phyloP scores from a whole-genome alignment of 2,329 filamentous ascomycete species.

The Neofusicoccum cordaticola region DNA sequence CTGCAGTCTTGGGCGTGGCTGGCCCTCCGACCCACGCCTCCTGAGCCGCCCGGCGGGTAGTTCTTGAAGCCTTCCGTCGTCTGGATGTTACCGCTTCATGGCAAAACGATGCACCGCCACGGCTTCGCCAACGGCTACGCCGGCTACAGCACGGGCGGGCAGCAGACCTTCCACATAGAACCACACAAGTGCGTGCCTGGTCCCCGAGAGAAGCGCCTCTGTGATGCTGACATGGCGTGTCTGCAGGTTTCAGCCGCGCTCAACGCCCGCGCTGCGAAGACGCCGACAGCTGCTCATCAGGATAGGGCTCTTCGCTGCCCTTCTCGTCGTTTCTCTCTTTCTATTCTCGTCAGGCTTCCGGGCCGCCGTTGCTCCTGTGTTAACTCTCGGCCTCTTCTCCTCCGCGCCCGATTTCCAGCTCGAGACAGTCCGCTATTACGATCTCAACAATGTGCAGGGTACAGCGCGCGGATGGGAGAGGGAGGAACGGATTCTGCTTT shows the following conservation, averaged over 20 bases:
- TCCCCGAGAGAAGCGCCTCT: conserved; percentile 20
- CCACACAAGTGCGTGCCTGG: conserved; percentile 70
- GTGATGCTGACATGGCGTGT: conserved; percentile 28
- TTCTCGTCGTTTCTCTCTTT: conserved; percentile 62
- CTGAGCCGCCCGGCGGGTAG: conserved; percentile 16
- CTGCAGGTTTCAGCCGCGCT: conserved; percentile 78
- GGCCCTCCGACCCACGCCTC: conserved; percentile 11
- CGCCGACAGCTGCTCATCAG: conserved; percentile 71
- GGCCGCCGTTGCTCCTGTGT: conserved; percentile 58
- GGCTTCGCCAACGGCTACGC: conserved; percentile 75
- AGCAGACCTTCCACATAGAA: conserved; percentile 76
- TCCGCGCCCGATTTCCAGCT: conserved; percentile 70
- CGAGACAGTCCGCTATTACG: conserved; percentile 96
- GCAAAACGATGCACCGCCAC: conserved; percentile 88
- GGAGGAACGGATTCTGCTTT: conserved; percentile 91
- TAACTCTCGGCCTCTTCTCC: conserved; percentile 69
- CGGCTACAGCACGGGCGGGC: conserved; percentile 67
- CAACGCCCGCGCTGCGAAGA: conserved; percentile 69
- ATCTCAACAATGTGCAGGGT: conserved; percentile 86
- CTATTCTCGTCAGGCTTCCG: conserved; percentile 74
- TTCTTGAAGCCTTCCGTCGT: conserved; percentile 4
- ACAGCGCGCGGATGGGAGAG: conserved; percentile 93
- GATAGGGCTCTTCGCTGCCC: conserved; percentile 56
- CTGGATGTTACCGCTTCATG: conserved; percentile 60
- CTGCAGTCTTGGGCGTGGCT: conserved; percentile 8